Base-by-base conservation (phyloP, 73 alveolate species). In the Paramecium pentaurelia region DNA sequence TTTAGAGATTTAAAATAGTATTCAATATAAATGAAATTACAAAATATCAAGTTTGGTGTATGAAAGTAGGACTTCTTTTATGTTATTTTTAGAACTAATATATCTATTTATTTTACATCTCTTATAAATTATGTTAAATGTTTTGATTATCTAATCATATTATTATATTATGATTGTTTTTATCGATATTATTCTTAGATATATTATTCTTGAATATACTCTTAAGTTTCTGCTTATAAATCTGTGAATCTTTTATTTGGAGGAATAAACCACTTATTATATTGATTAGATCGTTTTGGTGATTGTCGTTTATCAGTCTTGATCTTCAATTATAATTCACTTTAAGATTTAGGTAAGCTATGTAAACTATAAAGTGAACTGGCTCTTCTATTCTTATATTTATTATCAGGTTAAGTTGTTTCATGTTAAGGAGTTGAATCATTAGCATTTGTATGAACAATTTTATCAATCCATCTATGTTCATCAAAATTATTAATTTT, bases 251-350 rank as follows among this genome's bases (percentile, higher is more conserved):
- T 68, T 12, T 68, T 68, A 11, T 68, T 68, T 34, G 84, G 84
- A 68, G 84, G 84, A 4, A 68, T 68, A n/a, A 68, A 68, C 84
- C 84, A 68, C 12, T 68, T 68, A 68, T 68, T 68, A 68, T 68
- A 68, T 68, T 68, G 22, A 34, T 68, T 68, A 9, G 20, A 9
- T 32, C 28, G 3, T 68, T 68, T 68, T 5, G 84, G 84, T 68
- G 84, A 68, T 32, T 28, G 51, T 27, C 47, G 20, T 68, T 68
- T 68, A 4, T 68, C 84, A 12, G 84, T 68, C 12, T 34, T 68
- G 1, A 68, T 68, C 49, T 68, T 68, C 20, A 32, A 34, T 32
- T 34, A 28, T 28, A 32, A 28, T 32, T 34, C 84, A 27, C 84
- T 68, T 12, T 34, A 32, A 68, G 84, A 32, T 68, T 68, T 68